Base-by-base conservation (phyloP, 441 rosid species). In the Croton laevigatus region DNA sequence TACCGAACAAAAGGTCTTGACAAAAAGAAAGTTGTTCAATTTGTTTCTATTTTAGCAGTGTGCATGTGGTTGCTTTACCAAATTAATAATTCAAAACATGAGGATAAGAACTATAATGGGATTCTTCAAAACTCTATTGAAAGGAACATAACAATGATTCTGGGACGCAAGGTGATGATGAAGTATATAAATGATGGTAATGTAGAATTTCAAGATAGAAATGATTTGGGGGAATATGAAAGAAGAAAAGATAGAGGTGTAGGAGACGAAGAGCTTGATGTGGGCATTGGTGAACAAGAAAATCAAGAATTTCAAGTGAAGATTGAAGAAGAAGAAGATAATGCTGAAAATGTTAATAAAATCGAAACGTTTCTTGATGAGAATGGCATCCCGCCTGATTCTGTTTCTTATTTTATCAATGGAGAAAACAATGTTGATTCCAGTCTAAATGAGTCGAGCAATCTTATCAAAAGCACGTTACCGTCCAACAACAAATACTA, bases 331-430 rank as follows among this genome's bases (percentile, higher is more conserved):
- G 40, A 23, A 4, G 38, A 27, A 16, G 42, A 42, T 57, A 23
- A 14, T 40, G 59, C 13, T 36, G 59, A 19, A 52, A 14, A 52
- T 52, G 46, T 19, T 68, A 20, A 23, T n/a, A 64, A 40, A 32
- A 54, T 64, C 14, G 60, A 57, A 38, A 40, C 49, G 7, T 68
- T 68, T 68, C 42, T 42, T 40, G 71, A 68, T 57, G 71, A 68
- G 63, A 68, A 68, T 57, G 71, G 71, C 23, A 44, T 68, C 57
- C 71, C 71, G 16, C 71, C 63, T 23, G 63, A 42, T 13, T 63
- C 63, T 17, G 63, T 53, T n/a, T 32, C 71, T 40, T 16, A 17
- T 49, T 20, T 62, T 20, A 0, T 62, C 52, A 40, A 19, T 4
- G 32, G 32, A 27, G 32, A 27, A 27, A 27, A 27, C 32, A 27